A percentile compares a stretch with the other conserved stretches of the same genome.
phyloP scores from a whole-genome alignment of 129 eudicot genomes.

The Heracleum sosnowskyi region DNA sequence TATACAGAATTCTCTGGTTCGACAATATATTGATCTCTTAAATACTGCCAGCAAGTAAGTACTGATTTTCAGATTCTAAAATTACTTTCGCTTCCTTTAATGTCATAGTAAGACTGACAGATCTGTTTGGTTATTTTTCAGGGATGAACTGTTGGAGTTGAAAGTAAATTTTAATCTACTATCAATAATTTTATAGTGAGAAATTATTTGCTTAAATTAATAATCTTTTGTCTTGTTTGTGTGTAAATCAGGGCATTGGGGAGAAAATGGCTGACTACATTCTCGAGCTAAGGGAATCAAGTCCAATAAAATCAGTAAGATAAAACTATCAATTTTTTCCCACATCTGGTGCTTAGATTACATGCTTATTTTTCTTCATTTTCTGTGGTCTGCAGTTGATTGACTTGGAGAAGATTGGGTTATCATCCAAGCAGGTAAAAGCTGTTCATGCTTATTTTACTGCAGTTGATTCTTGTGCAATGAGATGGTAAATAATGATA shows the following conservation, averaged over 20 bases:
- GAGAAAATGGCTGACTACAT: constrained; percentile 78
- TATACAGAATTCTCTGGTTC: constrained; percentile 58
- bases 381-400: constrained; percentile 39
- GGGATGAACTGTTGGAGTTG: constrained; percentile 74
- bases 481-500: neutral
- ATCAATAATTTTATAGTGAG: neutral
- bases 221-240: neutral
- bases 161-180: constrained; percentile 38
- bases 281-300: constrained; percentile 67
- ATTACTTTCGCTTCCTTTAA: neutral
- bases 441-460: neutral
- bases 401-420: constrained; percentile 90
- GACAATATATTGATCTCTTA: constrained; percentile 68
- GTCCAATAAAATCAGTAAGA: constrained; percentile 80
- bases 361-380: constrained; percentile 4
- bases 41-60: constrained; percentile 64
- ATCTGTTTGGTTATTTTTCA: constrained; percentile 18
- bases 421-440: constrained; percentile 82
- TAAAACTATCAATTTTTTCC: neutral
- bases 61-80: neutral
- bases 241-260: constrained; percentile 67
- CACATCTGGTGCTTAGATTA: neutral
- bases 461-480: neutral
- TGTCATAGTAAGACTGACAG: constrained; percentile 1
- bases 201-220: neutral